These are phyloP conservation scores for Trichosporon inkin DNA, from an alignment of 1,284 basidiomycete species.

Conservation along the genomic window DNA sequence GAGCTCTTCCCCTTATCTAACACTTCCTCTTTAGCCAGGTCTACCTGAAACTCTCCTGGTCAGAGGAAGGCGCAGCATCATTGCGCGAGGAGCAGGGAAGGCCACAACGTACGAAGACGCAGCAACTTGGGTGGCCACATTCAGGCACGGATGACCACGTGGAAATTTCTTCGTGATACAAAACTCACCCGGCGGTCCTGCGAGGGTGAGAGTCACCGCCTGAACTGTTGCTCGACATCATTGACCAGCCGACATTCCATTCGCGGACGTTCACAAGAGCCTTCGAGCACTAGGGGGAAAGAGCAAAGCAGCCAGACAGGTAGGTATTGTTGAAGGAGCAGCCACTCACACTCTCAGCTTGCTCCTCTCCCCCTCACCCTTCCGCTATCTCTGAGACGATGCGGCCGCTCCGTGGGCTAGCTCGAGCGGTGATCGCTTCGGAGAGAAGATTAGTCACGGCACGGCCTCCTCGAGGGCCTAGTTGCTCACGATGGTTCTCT, in stretches of 20 bases:
- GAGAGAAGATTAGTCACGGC: not conserved
- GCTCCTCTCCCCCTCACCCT: slow-evolving; percentile 8
- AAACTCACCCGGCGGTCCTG: slow-evolving; percentile 2
- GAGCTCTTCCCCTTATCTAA: too few relatives aligned
- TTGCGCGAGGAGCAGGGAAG: not conserved
- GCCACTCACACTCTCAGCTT: not conserved
- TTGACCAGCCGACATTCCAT: not conserved
- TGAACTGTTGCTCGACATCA: not conserved
- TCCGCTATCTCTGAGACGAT: not conserved
- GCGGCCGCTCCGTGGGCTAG: not conserved
- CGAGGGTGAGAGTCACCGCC: slow-evolving; percentile 5
- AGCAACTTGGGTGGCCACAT: not conserved
- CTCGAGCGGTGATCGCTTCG: not conserved
- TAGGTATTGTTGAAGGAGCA: not conserved
- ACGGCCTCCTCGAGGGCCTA: slow-evolving; percentile 26
- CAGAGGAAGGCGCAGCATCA: too few relatives aligned
- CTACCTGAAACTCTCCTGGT: too few relatives aligned
- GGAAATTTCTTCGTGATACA: not conserved
- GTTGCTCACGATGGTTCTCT: slow-evolving; percentile 45
- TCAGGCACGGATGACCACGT: not conserved
- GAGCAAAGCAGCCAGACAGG: slow-evolving; percentile 2
- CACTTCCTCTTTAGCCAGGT: too few relatives aligned
- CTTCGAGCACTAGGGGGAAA: slow-evolving; percentile 1
- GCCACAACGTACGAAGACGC: not conserved
- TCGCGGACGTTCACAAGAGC: not conserved